Evolutionary conservation across 768 basidiomycete genomes (phyloP), one percentile per base, ranked within the genome.

Genomic region (Lentinula boryana): DNA sequence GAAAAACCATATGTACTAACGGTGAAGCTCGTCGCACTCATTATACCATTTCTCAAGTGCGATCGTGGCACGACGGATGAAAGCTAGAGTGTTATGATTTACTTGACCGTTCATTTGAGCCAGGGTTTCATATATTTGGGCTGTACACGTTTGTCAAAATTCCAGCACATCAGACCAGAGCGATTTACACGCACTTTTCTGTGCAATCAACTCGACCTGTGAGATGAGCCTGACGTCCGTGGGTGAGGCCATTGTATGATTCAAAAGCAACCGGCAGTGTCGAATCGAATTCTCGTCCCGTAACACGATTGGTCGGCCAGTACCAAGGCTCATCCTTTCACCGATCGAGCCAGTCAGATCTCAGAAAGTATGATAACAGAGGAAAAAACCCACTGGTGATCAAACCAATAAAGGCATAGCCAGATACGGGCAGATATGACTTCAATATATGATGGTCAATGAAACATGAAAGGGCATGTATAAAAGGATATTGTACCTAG

Each of bases 361-460:
- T 51, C 52, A 63, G 51, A 52, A 36, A 62, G 27, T 70, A 27
- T 58, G 56, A 65, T 18, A 48, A 53, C 52, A 31, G 31, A 41
- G 38, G 50, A 50, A 32, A 58, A 31, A 12, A n/a, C 18, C 63
- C 67, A 93, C 92, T 95, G 91, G 75, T 95, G 94, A 76, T 96
- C 95, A 68, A 96, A 93, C 91, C 93, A 93, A 71, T 95, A 96
- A 46, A 96, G 81, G 70, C 93, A 95, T 62, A 95, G 78, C 94
- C 94, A 97, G 63, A 95, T 93, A 55, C 95, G 83, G 2, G 93
- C 92, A 62, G 93, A 95, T 6, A 96, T 88, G 50, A 96, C 91
- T 92, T 21, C 46, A 48, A 5, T 68, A 23, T 60, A 35, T 41
- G 55, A 48, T 49, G 32, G 10, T 16, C 7, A 27, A 27, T 27